Evolutionary conservation across 306 rosid genomes (phyloP).

Genomic region (Senna tora): DNA sequence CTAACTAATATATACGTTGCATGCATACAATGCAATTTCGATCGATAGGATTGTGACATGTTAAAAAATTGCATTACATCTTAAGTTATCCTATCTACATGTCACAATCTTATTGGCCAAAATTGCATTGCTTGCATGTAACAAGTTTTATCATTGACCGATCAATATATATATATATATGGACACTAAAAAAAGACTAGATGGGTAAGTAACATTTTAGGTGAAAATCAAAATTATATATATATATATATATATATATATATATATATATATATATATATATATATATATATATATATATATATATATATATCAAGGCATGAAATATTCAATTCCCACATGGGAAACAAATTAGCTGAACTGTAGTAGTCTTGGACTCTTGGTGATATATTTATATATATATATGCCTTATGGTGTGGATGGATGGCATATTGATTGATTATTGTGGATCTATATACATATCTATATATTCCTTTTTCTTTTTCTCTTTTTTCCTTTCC

Average conservation of each 20-base stretch:
- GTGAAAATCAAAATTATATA: background rate
- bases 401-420: no score
- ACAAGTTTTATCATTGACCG: no score
- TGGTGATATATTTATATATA: slow-evolving; percentile 13
- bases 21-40: no score
- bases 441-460: background rate
- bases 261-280: background rate
- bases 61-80: no score
- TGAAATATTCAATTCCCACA: slow-evolving; percentile 53
- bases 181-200: background rate
- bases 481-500: background rate
- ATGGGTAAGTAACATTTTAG: slow-evolving; percentile 10
- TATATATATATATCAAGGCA: slow-evolving; percentile 13
- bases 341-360: slow-evolving; percentile 63
- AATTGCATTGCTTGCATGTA: no score
- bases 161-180: background rate
- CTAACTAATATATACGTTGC: no score
- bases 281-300: background rate
- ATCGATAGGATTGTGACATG: no score
- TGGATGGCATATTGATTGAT: slow-evolving; percentile 42
- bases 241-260: no score
- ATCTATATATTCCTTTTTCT: slow-evolving; percentile 36
- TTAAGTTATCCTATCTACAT: no score
- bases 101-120: no score
- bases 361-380: slow-evolving; percentile 54